Evolutionary conservation across 306 rosid species (phyloP).

Genomic region (Lagenaria siceraria): DNA sequence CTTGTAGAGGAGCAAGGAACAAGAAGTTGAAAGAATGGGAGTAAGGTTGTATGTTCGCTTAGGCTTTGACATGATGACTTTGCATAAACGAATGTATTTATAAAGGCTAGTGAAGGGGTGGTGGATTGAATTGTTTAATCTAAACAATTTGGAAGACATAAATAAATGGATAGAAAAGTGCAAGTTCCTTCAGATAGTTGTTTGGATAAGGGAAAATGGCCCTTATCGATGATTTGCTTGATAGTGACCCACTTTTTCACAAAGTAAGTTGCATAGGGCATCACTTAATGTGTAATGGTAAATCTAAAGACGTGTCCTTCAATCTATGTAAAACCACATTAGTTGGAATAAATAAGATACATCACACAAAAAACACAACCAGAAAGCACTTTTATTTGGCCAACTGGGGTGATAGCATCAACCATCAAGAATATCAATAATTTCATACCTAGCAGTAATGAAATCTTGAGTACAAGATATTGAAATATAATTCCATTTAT

Average conservation of each 20-base stretch:
- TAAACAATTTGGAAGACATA: conserved; percentile 15
- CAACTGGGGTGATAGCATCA: background rate
- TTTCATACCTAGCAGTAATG: background rate
- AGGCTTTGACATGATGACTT: conserved; percentile 33
- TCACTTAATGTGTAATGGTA: conserved; percentile 8
- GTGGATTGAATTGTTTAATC: conserved; percentile 30
- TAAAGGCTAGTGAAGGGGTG: conserved; percentile 30
- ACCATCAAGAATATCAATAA: background rate
- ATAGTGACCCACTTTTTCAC: conserved; percentile 37
- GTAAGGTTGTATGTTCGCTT: conserved; percentile 14
- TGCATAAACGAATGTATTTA: conserved; percentile 49
- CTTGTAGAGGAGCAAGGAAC: background rate
- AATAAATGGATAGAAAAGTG: conserved; percentile 37
- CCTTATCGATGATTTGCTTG: conserved; percentile 42
- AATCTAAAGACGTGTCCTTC: conserved; percentile 5
- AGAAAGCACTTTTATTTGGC: background rate
- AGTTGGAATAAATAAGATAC: conserved; percentile 1
- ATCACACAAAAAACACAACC: background rate
- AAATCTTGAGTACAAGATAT: background rate
- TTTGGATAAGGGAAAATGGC: conserved; percentile 78
- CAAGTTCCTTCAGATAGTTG: conserved; percentile 55
- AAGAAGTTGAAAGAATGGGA: background rate
- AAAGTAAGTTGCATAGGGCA: conserved; percentile 51
- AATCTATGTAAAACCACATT: background rate
- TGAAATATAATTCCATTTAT: background rate